Percentiles rank a stretch among this genome's conserved stretches.
phyloP scores from a whole-genome alignment of 139 green algal genomes.

The Tetraselmis striata region DNA sequence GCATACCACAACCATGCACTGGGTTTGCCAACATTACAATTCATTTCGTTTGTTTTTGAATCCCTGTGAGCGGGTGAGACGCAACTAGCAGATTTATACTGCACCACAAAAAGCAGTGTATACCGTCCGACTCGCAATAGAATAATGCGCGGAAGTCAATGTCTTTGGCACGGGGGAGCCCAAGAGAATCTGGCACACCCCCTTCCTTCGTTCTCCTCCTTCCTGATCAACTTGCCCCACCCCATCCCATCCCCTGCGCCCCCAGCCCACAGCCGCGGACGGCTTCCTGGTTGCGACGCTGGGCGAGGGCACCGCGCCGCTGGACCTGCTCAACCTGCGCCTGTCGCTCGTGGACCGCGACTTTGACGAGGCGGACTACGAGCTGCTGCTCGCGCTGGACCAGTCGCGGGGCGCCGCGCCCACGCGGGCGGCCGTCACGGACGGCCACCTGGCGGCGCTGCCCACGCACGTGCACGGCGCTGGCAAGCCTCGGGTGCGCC shows the following conservation, averaged over 20 bases:
- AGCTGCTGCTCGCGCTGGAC: slow-evolving; percentile 12
- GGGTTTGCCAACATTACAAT: too few species aligned
- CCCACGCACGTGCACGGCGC: slow-evolving; percentile 6
- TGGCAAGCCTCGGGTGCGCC: neutral
- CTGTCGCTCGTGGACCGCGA: neutral
- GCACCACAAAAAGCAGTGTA: neutral
- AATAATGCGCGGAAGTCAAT: too few species aligned
- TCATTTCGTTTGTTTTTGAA: too few species aligned
- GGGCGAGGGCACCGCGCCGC: neutral
- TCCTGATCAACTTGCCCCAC: neutral
- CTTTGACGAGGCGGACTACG: neutral
- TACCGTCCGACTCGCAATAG: too few species aligned
- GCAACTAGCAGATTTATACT: too few species aligned
- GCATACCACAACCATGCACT: too few species aligned
- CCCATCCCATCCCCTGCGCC: neutral
- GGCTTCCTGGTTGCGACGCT: neutral
- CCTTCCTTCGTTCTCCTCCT: neutral
- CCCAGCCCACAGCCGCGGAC: neutral
- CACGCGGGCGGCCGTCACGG: neutral
- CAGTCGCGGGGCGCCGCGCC: neutral
- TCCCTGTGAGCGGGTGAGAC: too few species aligned
- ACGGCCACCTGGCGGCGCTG: slow-evolving; percentile 6
- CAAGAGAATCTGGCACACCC: too few species aligned
- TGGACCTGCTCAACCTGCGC: neutral
- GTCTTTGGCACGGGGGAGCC: too few species aligned